Evolutionary conservation across 768 basidiomycete species (phyloP), one percentile per base, ranked within the genome.

Genomic region (Rhodosporidiobolus odoratus): DNA sequence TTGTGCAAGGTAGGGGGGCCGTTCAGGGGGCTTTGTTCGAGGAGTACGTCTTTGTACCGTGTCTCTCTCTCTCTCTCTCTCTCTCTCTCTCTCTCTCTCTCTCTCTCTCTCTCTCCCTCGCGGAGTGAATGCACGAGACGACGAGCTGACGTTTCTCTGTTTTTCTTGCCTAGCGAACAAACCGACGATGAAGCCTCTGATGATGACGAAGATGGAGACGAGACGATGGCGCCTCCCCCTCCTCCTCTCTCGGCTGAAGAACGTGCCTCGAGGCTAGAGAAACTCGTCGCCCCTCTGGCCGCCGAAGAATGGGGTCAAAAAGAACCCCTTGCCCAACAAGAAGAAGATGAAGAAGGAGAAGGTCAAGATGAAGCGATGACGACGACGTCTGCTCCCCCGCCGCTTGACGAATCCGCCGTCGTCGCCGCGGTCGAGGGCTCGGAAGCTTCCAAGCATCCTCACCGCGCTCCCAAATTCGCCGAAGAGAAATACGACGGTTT

Each of bases 1-100:
- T 99, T 77, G 87, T 99, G 3, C 87, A 92, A 75, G 92, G 90
- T 4, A 81, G 94, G 77, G 96, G 96, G 3, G 89, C 90, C 68
- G 69, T 96, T 15, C 89, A 91, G 71, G 96, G 96, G 6, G 96
- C 92, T 0, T 81, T 83, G 72, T 95, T 99, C 76, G 86, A 88
- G 63, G 95, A 97, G 94, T 98, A 80, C 77, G 89, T 82, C 34
- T 1, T 21, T 12, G 41, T 50, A 2, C 48, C 27, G 16, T 15
- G 30, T 10, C 23, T 27, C 34, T 17, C n/a, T 5, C 5, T 9
- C 9, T 15, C 37, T 12, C 25, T 32, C 38, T 25, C 21, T 5
- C 5, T 12, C 4, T 27, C 23, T 12, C 30, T 17, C 32, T 53
- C 27, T 30, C 10, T 41, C n/a, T n/a, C n/a, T 15, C 19, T n/a